Base-by-base conservation (phyloP, 176 grass and related monocot species). In the Thinopyrum elongatum region DNA sequence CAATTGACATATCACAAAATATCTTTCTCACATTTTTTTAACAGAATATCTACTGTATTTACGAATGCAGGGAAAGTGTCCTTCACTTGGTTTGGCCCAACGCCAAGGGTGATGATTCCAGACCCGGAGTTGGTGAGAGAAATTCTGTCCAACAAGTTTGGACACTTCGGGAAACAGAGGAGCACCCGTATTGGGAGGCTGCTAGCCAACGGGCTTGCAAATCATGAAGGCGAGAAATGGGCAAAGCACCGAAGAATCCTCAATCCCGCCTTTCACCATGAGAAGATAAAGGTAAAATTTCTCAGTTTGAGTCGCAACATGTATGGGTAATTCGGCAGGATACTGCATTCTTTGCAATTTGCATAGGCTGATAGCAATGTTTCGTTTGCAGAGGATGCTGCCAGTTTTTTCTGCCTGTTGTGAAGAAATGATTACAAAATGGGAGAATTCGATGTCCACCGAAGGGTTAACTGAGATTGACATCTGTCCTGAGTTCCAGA, bases 211-310 rank as follows among this genome's bases (percentile, higher is more conserved):
- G 94, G 91, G 19, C 29, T 95, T 57, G 35, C 44, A 4, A 67
- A 36, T 28, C 86, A 89, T 78, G 91, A 95, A 64, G 88, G 94
- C 0, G 77, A 95, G 44, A 91, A 91, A 87, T 96, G 91, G 94
- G 87, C 60, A 46, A 96, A 86, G 53, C 53, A 58, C 53, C 53
- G 53, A 22, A 58, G 53, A 58, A 58, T 58, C 53, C 53, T 58
- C 0, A 58, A 58, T 22, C 53, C 53, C 1, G 53, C 53, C 0
- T 58, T 58, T 58, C 53, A 58, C 53, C 53, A 58, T 22, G 53
- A 58, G 53, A 58, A 58, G 53, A 58, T 58, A 22, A 58, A 58
- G 53, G 53, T 58, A 30, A 35, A 41, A 17, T 70, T 55, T 6
- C 53, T 16, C 10, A 23, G 23, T 51, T 35, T 44, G 9, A 38